Conservation (phyloP, 2,329 filamentous ascomycete genomes). For the Bipolaris sorokiniana region DNA sequence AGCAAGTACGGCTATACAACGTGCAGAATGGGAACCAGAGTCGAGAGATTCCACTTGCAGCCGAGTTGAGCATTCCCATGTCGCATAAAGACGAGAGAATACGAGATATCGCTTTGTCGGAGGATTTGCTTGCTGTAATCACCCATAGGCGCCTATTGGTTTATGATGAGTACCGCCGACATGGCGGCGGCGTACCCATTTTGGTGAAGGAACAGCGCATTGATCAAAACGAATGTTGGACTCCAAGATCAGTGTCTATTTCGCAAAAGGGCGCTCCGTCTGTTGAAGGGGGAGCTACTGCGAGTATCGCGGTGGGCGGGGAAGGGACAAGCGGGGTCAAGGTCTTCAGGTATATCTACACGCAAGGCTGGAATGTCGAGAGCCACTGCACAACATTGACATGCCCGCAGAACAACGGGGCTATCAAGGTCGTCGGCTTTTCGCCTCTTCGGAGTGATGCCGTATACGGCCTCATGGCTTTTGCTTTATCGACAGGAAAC, state of each 20-base stretch:
- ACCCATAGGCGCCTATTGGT: conserved; percentile 28
- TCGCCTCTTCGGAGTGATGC: conserved; percentile 15
- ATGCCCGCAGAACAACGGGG: conserved; percentile 23
- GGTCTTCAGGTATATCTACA: conserved; percentile 20
- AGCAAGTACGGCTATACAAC: conserved; percentile 25
- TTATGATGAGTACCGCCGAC: conserved; percentile 24
- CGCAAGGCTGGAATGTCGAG: conserved; percentile 19
- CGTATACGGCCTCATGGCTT: conserved; percentile 14
- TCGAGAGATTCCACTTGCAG: conserved; percentile 3
- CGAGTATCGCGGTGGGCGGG: conserved; percentile 28
- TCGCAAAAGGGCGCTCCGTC: conserved; percentile 16
- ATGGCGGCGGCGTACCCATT: background rate
- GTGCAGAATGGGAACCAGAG: conserved; percentile 11
- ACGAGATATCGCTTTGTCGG: conserved; percentile 24
- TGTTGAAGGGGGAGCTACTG: conserved; percentile 9
- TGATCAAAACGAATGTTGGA: conserved; percentile 22
- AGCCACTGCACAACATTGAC: conserved; percentile 13
- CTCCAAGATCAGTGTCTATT: conserved; percentile 24
- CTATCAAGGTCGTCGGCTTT: conserved; percentile 25
- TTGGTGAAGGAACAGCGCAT: conserved; percentile 14
- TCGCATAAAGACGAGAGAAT: conserved; percentile 18
- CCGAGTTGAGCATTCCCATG: conserved; percentile 1
- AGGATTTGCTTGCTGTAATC: conserved; percentile 30
- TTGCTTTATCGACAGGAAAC: conserved; percentile 26
- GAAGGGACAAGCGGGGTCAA: conserved; percentile 30